Evolutionary conservation across 805 yeast species (phyloP).

Genomic region (Torulaspora indica): DNA sequence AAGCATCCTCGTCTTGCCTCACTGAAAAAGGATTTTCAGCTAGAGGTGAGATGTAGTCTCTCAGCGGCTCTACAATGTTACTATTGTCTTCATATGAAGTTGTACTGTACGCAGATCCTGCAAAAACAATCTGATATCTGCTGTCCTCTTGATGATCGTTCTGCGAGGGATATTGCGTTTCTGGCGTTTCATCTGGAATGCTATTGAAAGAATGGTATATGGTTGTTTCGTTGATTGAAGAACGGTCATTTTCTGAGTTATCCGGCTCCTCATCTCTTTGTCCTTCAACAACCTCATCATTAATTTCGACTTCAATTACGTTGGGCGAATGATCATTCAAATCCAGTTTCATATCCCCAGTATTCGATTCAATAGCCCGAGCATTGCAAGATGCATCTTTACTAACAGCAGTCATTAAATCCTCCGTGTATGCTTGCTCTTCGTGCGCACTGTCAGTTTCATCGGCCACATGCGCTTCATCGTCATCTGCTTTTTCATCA

Average conservation of each 20-base stretch:
- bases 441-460: neutral
- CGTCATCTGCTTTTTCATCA: neutral
- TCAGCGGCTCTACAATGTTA: constrained; percentile 3
- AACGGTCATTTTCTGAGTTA: neutral
- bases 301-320: neutral
- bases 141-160: neutral
- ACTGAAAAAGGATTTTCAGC: constrained; percentile 18
- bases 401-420: neutral
- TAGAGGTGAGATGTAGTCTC: constrained; percentile 26
- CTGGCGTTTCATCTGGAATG: neutral
- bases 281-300: neutral
- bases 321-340: neutral
- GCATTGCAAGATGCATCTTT: neutral
- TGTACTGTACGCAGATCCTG: constrained; percentile 25
- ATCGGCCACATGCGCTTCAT: neutral
- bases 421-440: neutral
- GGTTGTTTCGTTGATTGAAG: constrained; percentile 11
- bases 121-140: constrained; percentile 19
- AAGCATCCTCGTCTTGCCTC: constrained; percentile 1
- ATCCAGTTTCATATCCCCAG: neutral
- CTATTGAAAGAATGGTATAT: constrained; percentile 20
- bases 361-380: neutral
- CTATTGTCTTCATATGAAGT: constrained; percentile 23
- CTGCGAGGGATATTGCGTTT: neutral
- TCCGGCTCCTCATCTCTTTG: neutral